Percentiles rank a stretch among this genome's conserved stretches.
phyloP scores from a whole-genome alignment of 1,139 yeast genomes.

The Magnusiomyces magnusii region DNA sequence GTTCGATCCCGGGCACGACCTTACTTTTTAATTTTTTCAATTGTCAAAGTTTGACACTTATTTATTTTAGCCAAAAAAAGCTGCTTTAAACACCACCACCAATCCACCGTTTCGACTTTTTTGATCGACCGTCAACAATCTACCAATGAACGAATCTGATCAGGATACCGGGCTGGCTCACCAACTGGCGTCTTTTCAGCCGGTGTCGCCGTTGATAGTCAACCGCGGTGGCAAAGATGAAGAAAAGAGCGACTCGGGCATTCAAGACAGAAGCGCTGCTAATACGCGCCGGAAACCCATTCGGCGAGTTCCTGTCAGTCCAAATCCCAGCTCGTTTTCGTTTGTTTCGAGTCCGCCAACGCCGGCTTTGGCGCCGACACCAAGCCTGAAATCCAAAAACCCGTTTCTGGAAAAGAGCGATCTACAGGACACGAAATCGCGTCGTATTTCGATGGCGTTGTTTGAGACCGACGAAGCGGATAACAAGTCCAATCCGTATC shows the following conservation, averaged over 20 bases:
- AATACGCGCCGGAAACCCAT: not conserved
- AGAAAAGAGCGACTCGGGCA: not conserved
- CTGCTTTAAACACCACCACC: too few relatives aligned
- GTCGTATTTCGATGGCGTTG: not conserved
- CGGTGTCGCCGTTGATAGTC: not conserved
- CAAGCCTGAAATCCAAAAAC: not conserved
- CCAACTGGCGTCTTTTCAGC: not conserved
- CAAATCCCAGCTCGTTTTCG: not conserved
- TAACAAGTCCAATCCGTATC: not conserved
- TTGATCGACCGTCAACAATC: too few relatives aligned
- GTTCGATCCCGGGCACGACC: slow-evolving; percentile 16
- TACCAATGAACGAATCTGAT: too few relatives aligned
- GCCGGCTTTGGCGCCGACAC: too few relatives aligned
- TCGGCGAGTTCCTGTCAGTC: not conserved
- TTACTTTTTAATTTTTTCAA: not conserved
- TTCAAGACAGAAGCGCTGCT: not conserved
- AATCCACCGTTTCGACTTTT: too few relatives aligned
- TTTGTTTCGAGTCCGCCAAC: not conserved
- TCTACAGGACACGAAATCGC: not conserved
- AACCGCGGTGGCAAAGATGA: not conserved
- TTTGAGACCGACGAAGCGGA: not conserved
- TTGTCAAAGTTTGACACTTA: too few relatives aligned
- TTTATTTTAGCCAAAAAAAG: too few relatives aligned
- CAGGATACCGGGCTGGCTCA: not conserved
- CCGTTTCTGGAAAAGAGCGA: not conserved